Conservation (phyloP, 2,329 filamentous ascomycete genomes). For the Penicillium olsonii region DNA sequence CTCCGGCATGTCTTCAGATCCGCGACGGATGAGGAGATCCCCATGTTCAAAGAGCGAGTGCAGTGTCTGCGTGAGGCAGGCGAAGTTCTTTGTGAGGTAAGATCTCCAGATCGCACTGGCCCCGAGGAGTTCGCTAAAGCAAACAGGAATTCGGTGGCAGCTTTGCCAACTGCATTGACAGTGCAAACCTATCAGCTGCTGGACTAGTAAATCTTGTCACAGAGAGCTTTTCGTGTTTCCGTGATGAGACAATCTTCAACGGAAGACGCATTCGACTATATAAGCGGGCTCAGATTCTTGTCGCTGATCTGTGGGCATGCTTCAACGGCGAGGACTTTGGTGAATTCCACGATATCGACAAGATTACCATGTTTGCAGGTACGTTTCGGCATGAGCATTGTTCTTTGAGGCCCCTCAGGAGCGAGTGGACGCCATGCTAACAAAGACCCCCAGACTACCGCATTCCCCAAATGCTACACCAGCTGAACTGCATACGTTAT, state of each 20-base stretch:
- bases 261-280: constrained; percentile 76
- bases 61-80: constrained; percentile 81
- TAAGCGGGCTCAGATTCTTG: constrained; percentile 93
- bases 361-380: constrained; percentile 95
- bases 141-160: constrained; percentile 72
- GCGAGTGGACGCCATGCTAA: background rate
- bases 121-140: background rate
- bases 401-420: too few species aligned
- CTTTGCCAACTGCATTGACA: constrained; percentile 70
- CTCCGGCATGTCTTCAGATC: constrained; percentile 81
- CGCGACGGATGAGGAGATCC: constrained; percentile 81
- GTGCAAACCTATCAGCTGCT: constrained; percentile 77
- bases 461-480: constrained; percentile 88
- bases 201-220: constrained; percentile 83
- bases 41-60: constrained; percentile 76
- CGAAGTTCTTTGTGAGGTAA: constrained; percentile 73
- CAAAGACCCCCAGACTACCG: constrained; percentile 69
- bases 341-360: constrained; percentile 84
- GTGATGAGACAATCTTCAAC: constrained; percentile 76
- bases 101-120: constrained; percentile 12
- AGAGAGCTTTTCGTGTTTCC: constrained; percentile 79
- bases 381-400: constrained; percentile 9
- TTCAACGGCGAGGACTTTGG: constrained; percentile 82
- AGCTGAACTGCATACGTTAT: constrained; percentile 79
- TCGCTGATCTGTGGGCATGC: constrained; percentile 95